Evolutionary conservation across 2,329 filamentous ascomycete species (phyloP), one percentile per base, ranked within the genome.

Genomic region (Neodidymelliopsis sp.): DNA sequence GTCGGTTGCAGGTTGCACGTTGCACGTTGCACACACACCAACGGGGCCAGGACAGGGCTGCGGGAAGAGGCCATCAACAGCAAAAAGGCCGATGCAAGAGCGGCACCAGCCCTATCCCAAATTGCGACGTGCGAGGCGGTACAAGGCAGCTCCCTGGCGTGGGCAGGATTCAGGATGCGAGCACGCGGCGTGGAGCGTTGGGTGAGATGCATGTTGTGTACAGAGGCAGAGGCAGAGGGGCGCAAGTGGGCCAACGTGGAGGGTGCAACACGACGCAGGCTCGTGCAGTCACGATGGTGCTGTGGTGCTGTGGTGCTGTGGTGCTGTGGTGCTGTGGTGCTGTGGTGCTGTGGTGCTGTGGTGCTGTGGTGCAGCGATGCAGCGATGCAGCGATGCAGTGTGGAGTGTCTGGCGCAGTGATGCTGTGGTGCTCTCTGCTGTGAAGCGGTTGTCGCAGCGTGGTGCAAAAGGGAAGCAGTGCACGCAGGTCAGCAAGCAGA

Each of bases 81-180:
- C 46, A 53, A 59, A 58, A 52, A 47, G 60, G 48, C 61, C 54
- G 65, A 62, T 60, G 65, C 62, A 60, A 49, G 55, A 59, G 63
- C 57, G 57, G 60, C 18, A 62, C 58, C 65, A 70, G 67, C 63
- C 65, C 66, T 69, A 68, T 63, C 56, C 58, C 56, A 50, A 53
- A 63, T 54, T 56, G 54, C 56, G 57, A 58, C 57, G 56, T 53
- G 57, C 41, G 28, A 39, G 35, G 25, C 22, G 28, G 33, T 13
- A 51, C 55, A 52, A n/a, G 46, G 55, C 55, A 52, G 30, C 23
- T 36, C 46, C 54, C 50, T 56, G 62, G 18, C 39, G 54, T 44
- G 54, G n/a, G n/a, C 59, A 60, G 54, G 43, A 53, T 40, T 62
- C 52, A 62, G 53, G 66, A 56, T 56, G 62, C 52, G 57, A 46